A percentile compares a stretch with the other conserved stretches of the same genome.
Evolutionary conservation across 345 rosid species (phyloP).

Genomic region (Citrus inodora): DNA sequence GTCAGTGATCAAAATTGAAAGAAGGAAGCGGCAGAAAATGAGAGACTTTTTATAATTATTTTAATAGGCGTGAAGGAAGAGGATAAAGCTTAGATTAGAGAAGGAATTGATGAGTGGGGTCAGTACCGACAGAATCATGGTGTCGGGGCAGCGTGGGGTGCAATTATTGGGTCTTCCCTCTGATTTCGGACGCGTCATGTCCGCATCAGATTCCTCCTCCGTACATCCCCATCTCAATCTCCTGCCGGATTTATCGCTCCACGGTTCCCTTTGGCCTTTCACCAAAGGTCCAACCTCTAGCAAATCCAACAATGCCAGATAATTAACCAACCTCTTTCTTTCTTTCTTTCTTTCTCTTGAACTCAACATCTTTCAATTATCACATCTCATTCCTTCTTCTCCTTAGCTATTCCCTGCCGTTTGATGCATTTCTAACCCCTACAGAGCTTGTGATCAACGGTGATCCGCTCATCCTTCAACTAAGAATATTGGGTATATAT

Average conservation of each 20-base stretch:
- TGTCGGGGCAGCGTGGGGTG: constrained; percentile 69
- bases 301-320: too few relatives aligned
- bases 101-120: constrained; percentile 11
- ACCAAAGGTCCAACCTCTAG: constrained; percentile 5
- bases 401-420: background rate
- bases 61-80: constrained; percentile 17
- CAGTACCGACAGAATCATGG: constrained; percentile 45
- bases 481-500: too few relatives aligned
- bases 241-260: constrained; percentile 52
- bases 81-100: constrained; percentile 14
- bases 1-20: background rate
- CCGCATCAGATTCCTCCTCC: constrained; percentile 64
- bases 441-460: background rate
- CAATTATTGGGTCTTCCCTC: constrained; percentile 55
- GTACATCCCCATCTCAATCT: constrained; percentile 31
- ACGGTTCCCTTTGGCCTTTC: constrained; percentile 24
- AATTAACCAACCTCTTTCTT: background rate
- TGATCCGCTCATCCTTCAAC: background rate
- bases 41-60: constrained; percentile 5
- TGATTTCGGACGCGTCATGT: constrained; percentile 67
- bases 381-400: too few relatives aligned
- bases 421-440: background rate
- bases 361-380: background rate
- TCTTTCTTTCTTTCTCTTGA: constrained; percentile 2
- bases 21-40: background rate